These are phyloP conservation scores for Stagonosporopsis cucurbitacearum DNA, from an alignment of 2,329 filamentous ascomycete genomes.

Conservation along the genomic window DNA sequence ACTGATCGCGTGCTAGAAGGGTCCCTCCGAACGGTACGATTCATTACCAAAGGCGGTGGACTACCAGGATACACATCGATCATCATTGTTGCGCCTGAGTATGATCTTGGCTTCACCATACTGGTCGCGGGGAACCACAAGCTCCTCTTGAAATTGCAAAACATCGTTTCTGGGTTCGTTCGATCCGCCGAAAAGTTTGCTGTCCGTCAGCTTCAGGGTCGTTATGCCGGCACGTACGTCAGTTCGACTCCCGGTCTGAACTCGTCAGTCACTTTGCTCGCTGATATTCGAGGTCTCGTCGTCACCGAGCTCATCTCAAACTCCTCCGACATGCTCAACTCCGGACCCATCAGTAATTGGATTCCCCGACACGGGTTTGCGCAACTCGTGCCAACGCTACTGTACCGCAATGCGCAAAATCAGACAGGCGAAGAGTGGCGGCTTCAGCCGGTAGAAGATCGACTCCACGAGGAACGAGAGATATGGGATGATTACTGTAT, in stretches of 20 bases:
- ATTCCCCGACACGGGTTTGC: slow-evolving; percentile 21
- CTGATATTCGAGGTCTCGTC: slow-evolving; percentile 39
- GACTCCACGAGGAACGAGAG: slow-evolving; percentile 3
- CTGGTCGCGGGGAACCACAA: slow-evolving; percentile 41
- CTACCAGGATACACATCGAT: slow-evolving; percentile 52
- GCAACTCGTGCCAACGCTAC: slow-evolving; percentile 38
- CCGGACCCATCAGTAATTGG: background rate
- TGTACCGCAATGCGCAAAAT: slow-evolving; percentile 34
- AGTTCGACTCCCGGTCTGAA: slow-evolving; percentile 30
- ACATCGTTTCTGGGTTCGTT: slow-evolving; percentile 41
- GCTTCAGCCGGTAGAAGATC: slow-evolving; percentile 26
- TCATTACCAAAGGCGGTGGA: slow-evolving; percentile 55
- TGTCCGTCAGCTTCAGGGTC: slow-evolving; percentile 32
- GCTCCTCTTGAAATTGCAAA: slow-evolving; percentile 34
- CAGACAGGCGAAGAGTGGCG: slow-evolving; percentile 48
- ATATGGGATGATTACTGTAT: slow-evolving; percentile 49
- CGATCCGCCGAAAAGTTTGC: slow-evolving; percentile 45
- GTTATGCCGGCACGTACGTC: slow-evolving; percentile 39
- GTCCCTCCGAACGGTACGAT: slow-evolving; percentile 50
- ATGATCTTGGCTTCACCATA: slow-evolving; percentile 53
- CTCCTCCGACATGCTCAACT: slow-evolving; percentile 32
- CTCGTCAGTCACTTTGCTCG: slow-evolving; percentile 33
- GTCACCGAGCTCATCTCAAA: slow-evolving; percentile 41
- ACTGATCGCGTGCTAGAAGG: slow-evolving; percentile 48
- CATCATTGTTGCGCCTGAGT: slow-evolving; percentile 53